phyloP scores from a whole-genome alignment of 148 eudicot genomes.

The Dysphania ambrosioides region DNA sequence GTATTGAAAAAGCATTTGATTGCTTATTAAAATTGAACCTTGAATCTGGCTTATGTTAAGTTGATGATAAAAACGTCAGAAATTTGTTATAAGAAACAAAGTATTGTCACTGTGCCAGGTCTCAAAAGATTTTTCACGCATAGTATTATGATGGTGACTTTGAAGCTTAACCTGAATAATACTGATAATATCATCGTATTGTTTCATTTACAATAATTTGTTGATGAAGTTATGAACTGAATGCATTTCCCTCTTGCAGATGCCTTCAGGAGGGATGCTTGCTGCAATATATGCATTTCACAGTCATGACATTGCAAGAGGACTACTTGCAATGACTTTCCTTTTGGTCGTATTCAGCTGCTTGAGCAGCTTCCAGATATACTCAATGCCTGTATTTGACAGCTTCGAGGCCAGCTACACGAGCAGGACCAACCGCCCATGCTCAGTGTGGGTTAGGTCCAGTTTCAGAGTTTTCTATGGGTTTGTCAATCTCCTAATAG shows the following conservation, averaged over 20 bases:
- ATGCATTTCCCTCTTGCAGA: constrained; percentile 35
- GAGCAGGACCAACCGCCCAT: constrained; percentile 88
- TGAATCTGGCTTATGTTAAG: neutral
- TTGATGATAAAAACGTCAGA: no score
- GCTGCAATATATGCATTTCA: constrained; percentile 77
- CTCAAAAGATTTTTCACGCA: neutral
- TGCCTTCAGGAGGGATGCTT: constrained; percentile 94
- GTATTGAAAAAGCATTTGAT: neutral
- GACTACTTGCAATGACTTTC: constrained; percentile 79
- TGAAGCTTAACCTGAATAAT: no score
- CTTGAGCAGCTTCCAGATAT: constrained; percentile 95
- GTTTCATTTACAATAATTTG: neutral
- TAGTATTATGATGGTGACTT: neutral
- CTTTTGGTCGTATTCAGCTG: constrained; percentile 95
- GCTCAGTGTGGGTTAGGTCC: constrained; percentile 93
- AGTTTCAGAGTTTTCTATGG: constrained; percentile 91
- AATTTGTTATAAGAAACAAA: no score
- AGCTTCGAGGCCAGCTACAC: constrained; percentile 98
- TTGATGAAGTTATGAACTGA: neutral
- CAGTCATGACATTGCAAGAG: constrained; percentile 80
- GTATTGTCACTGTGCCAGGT: neutral
- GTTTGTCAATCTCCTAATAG: constrained; percentile 69
- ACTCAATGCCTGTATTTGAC: constrained; percentile 98
- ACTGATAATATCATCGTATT: neutral
- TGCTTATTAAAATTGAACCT: neutral